Base-by-base conservation (phyloP, 768 basidiomycete species). In the Clavaria fumosa region DNA sequence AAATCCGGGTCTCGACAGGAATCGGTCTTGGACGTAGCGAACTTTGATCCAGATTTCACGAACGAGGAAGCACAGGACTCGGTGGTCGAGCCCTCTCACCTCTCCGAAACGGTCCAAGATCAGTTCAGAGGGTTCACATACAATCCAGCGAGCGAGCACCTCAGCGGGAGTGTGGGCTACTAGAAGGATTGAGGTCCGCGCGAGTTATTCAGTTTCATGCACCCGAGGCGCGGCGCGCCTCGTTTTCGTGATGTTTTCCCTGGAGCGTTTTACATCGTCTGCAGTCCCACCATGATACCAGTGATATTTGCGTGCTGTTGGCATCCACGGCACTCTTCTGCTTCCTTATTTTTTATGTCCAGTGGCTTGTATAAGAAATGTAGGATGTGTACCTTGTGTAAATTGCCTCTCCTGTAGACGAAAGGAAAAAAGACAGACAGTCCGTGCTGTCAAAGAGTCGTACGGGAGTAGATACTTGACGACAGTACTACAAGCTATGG, bases 1-100 rank as follows among this genome's bases (percentile, higher is more conserved):
- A 45, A 19, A 40, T 23, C n/a, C n/a, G 4, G 31, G 31, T 21
- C 48, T 9, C 21, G 40, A 34, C 30, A 79, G 78, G 89, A 91
- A 64, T 82, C 80, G 38, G 90, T 90, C 1, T 72, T 95, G 31
- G 91, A 95, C 54, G 89, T 91, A 15, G 86, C 80, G 41, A 89
- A 96, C 66, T 97, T 99, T 60, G 95, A 97, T 57, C 72, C 88
- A 18, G 93, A 97, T 57, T 99, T 99, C 54, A 96, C 91, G 20
- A 84, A 79, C 43, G 93, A 99, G 55, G 79, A 85, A 40, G 82
- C 91, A 2, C 76, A 86, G 49, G 93, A 99, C 58, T 91, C 88
- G 1, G 90, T 97, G 38, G 93, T 99, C 26, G 85, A 84, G 45
- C 88, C 90, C 50, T 90, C 86, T 3, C 78, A 74, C 19, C 62